Percentiles rank a stretch among this genome's conserved stretches.
phyloP scores from a whole-genome alignment of 345 rosid genomes.

The Citrus inodora region DNA sequence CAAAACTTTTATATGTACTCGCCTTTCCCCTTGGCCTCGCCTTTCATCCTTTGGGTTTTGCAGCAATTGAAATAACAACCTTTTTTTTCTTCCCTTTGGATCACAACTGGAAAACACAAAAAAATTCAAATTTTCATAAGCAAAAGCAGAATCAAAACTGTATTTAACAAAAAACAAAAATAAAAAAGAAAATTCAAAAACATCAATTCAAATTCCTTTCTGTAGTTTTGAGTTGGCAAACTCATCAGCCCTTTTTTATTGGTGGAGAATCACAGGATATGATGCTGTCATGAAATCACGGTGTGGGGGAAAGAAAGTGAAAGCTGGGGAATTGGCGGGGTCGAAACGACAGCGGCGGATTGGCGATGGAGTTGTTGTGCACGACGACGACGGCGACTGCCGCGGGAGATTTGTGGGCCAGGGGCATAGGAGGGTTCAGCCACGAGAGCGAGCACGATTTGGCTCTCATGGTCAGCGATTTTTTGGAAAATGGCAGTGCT shows the following conservation, averaged over 20 bases:
- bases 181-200: neutral
- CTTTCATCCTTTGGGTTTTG: constrained; percentile 15
- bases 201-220: neutral
- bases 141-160: too few relatives aligned
- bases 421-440: constrained; percentile 53
- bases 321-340: constrained; percentile 8
- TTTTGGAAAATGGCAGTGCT: constrained; percentile 66
- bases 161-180: too few relatives aligned
- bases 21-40: neutral
- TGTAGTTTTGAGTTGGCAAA: too few relatives aligned
- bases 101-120: neutral
- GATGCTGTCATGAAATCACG: constrained; percentile 1
- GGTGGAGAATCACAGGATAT: neutral
- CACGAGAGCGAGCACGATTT: constrained; percentile 87
- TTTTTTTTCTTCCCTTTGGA: constrained; percentile 12
- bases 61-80: neutral
- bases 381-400: constrained; percentile 28
- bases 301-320: neutral
- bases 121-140: too few relatives aligned
- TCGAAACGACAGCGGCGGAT: constrained; percentile 11
- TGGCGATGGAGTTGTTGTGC: constrained; percentile 56
- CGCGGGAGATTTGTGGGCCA: constrained; percentile 37
- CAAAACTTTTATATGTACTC: constrained; percentile 11
- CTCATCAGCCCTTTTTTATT: neutral
- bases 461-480: constrained; percentile 84